Percentiles rank a stretch among this genome's conserved stretches.
These are phyloP conservation scores for Yarrowia yakushimensis DNA, from an alignment of 805 yeast species.

Conservation along the genomic window DNA sequence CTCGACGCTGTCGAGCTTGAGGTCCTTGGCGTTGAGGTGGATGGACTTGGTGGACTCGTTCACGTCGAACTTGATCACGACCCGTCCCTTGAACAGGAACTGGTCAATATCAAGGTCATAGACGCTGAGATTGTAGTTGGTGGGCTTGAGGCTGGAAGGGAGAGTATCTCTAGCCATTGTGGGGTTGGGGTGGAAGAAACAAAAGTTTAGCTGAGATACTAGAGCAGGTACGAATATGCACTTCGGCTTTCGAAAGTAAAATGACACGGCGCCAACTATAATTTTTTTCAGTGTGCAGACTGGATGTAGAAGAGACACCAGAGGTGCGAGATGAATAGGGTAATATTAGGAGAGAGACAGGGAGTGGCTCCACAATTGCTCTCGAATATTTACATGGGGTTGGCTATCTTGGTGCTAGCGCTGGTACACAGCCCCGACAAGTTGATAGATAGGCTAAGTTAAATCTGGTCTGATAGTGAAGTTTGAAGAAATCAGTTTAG, in stretches of 20 bases:
- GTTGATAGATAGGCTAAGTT: background rate
- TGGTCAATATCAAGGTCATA: conserved; percentile 52
- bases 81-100: conserved; percentile 39
- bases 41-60: conserved; percentile 46
- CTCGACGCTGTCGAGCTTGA: conserved; percentile 48
- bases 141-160: conserved; percentile 67
- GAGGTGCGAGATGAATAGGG: background rate
- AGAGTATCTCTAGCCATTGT: conserved; percentile 43
- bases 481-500: background rate
- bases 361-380: background rate
- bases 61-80: conserved; percentile 46
- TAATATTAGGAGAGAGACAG: background rate
- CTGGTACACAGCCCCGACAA: background rate
- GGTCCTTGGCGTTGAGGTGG: conserved; percentile 53
- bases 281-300: background rate
- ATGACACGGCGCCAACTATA: conserved; percentile 19
- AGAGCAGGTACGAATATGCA: background rate
- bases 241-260: background rate
- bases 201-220: background rate
- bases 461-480: background rate
- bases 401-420: no score
- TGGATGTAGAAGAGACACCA: background rate
- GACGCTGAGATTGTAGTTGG: conserved; percentile 64
- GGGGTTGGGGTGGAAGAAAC: background rate
- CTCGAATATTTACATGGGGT: no score